Conservation (phyloP, 2,329 filamentous ascomycete species). For the Sporothrix pseudoabietina region DNA sequence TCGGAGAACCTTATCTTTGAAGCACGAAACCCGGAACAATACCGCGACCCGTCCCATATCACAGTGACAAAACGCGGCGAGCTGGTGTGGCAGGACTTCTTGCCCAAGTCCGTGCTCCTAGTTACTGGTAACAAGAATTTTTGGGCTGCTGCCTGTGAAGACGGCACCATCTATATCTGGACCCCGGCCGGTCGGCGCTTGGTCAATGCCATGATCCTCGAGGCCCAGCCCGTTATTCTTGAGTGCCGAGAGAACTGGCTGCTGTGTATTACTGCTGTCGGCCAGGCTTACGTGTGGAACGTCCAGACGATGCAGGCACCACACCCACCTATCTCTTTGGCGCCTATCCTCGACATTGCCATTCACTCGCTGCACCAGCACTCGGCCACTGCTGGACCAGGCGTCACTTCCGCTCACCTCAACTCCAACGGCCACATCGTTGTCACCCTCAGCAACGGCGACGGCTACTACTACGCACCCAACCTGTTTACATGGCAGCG, state of each 20-base stretch:
- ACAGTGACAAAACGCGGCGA: conserved; percentile 78
- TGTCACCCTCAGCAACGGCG: conserved; percentile 90
- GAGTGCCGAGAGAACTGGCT: conserved; percentile 90
- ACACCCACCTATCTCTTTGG: conserved; percentile 86
- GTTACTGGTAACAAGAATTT: conserved; percentile 88
- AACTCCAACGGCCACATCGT: conserved; percentile 86
- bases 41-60: conserved; percentile 80
- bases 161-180: conserved; percentile 88
- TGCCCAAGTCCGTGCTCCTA: conserved; percentile 83
- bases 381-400: conserved; percentile 72
- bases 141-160: conserved; percentile 92
- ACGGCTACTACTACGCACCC: conserved; percentile 87
- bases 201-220: conserved; percentile 80
- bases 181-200: conserved; percentile 86
- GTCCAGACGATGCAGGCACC: conserved; percentile 78
- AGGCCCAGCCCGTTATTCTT: conserved; percentile 90
- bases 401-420: conserved; percentile 85
- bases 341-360: conserved; percentile 84
- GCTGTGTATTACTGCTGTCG: conserved; percentile 83
- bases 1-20: conserved; percentile 79
- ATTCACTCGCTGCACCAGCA: conserved; percentile 76
- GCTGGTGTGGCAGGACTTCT: conserved; percentile 88
- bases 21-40: conserved; percentile 78
- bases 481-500: conserved; percentile 90
- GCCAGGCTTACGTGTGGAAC: conserved; percentile 93